Conservation (phyloP, 768 basidiomycete species). For the Rhodosporidiobolus odoratus region DNA sequence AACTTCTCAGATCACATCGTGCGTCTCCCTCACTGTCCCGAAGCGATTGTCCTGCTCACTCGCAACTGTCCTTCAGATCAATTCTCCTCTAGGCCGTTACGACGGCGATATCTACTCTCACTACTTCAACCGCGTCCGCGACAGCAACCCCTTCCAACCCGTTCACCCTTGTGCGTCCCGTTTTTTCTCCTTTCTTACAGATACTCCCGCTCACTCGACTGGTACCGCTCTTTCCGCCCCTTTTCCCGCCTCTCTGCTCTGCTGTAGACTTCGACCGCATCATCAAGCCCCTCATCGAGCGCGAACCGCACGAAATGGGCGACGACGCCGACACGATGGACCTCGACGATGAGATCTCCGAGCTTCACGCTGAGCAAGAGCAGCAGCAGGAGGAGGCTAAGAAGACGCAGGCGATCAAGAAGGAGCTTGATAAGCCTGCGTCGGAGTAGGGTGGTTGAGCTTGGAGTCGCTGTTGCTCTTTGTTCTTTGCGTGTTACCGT, state of each 20-base stretch:
- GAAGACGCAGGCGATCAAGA: constrained; percentile 9
- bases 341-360: constrained; percentile 46
- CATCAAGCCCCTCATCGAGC: constrained; percentile 50
- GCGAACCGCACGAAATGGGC: constrained; percentile 45
- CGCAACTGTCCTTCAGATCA: constrained; percentile 44
- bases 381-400: constrained; percentile 10
- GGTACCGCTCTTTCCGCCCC: no score
- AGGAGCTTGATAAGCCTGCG: constrained; percentile 15
- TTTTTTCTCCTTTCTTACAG: background rate
- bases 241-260: background rate
- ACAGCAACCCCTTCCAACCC: constrained; percentile 48
- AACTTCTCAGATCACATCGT: constrained; percentile 42
- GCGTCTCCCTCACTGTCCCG: background rate
- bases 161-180: constrained; percentile 45
- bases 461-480: no score
- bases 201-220: background rate
- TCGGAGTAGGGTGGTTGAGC: no score
- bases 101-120: constrained; percentile 50
- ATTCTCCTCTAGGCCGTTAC: constrained; percentile 50
- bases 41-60: background rate
- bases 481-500: no score
- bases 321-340: constrained; percentile 47
- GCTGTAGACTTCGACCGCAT: constrained; percentile 48
- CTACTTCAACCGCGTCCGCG: constrained; percentile 50
- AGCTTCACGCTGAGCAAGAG: constrained; percentile 39